Base-by-base conservation (phyloP, 2,329 filamentous ascomycete species). In the Alternaria novae-zelandiae region DNA sequence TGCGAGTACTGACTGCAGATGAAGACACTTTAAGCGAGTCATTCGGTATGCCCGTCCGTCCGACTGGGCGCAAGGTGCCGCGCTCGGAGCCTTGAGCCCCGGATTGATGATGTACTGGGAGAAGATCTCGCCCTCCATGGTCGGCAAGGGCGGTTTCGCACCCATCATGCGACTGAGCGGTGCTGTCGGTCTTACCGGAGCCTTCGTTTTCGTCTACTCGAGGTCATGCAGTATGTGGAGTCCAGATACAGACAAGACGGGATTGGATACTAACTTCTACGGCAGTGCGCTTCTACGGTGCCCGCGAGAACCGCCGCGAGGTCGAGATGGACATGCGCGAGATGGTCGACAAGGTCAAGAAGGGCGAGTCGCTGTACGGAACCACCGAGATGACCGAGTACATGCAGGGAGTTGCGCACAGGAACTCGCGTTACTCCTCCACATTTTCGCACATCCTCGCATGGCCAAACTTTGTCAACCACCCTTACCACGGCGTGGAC, bases 391-490 rank as follows among this genome's bases (percentile, higher is more conserved):
- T 97, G 74, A 91, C 90, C 61, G 90, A 94, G 68, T 93, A 97
- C 82, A 91, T 97, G 86, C 96, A 99, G 83, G 96, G 95, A 64
- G 91, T 97, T 43, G 94, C 96, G 56, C 89, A 93, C 63, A 87
- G 96, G 73, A 97, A 99, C 85, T 97, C 94, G 76, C 88, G 96
- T 78, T 98, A 97, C 85, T 90, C 92, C 41, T 91, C 91, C 44
- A 85, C 96, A 30, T 96, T 95, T 81, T 84, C 92, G 70, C 91
- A 94, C 78, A 88, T 95, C 58, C 84, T 99, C 60, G 94, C 95
- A 43, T 98, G 94, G 96, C 95, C 97, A 84, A 99, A 99, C 86
- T 91, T 99, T 83, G 95, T 97, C 77, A 98, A 99, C 83, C 96
- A 99, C 83, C 76, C 69, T 23, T 78, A 79, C 87, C 96, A 99